Conservation (phyloP, 2,329 filamentous ascomycete species). For the Fusarium fracticaudum region DNA sequence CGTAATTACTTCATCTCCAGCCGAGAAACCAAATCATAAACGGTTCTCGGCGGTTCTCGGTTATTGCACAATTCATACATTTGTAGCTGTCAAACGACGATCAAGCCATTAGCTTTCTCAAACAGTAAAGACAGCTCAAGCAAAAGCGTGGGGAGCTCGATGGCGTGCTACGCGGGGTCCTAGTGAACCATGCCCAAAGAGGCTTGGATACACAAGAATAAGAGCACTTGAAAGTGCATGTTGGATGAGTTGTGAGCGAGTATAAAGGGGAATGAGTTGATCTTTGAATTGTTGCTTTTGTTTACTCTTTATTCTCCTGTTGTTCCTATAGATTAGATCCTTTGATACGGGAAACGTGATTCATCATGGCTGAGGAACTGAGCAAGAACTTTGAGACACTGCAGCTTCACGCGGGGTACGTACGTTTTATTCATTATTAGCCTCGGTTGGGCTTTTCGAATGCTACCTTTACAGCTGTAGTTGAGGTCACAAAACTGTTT, state of each 20-base stretch:
- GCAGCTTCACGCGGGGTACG: constrained; percentile 85
- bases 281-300: not conserved
- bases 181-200: constrained; percentile 28
- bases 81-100: constrained; percentile 7
- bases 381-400: constrained; percentile 82
- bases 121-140: constrained; percentile 1
- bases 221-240: not conserved
- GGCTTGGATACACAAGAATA: constrained; percentile 27
- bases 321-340: not conserved
- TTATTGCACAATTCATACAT: constrained; percentile 1
- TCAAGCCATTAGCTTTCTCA: constrained; percentile 1
- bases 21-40: not conserved
- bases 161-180: constrained; percentile 36
- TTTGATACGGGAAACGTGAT: not conserved
- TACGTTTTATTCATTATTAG: constrained; percentile 47
- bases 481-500: not conserved
- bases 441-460: constrained; percentile 13
- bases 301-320: not conserved
- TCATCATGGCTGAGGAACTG: constrained; percentile 52
- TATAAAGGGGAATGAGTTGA: constrained; percentile 40
- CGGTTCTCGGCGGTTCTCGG: constrained; percentile 34
- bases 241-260: not conserved
- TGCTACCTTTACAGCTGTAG: not conserved
- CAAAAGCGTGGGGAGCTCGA: constrained; percentile 31
- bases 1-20: not conserved